Evolutionary conservation across 2,329 filamentous ascomycete genomes (phyloP), one percentile per base, ranked within the genome.

Genomic region (Alternaria arbusti): DNA sequence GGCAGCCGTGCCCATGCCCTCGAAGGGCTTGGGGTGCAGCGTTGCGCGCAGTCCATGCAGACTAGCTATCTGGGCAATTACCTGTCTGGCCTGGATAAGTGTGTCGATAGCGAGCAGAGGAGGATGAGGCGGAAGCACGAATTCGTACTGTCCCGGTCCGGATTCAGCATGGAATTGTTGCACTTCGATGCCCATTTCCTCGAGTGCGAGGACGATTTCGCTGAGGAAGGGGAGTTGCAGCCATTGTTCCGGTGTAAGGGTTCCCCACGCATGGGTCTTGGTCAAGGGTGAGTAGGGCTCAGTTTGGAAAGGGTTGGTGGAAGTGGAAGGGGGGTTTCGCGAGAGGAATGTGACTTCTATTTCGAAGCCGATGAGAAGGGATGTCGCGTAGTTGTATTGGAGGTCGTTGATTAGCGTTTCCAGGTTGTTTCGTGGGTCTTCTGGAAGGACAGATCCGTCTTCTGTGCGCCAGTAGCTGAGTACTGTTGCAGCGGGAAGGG

Each of bases 141-240:
- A 87, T 78, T 95, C 92, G 78, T 91, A 96, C 75, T 96, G 92
- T 1, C 91, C 91, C 0, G 86, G 84, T 1, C 90, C 88, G 45
- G 87, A 88, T 77, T 96, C 92, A 0, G 92, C 84, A 70, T 96
- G 93, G 71, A 93, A 86, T 78, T 92, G 88, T 65, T 93, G 88
- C 9, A 94, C 81, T 26, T 87, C 80, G 54, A 96, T 90, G 28
- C 86, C 90, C 12, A 89, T 86, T 0, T 82, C 79, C 2, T 85
- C 84, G 1, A 96, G 85, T 3, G 82, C 81, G 1, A 85, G 82
- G 5, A 89, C 84, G 22, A 94, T 91, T 52, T 91, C 87, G 43
- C 89, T 87, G 3, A 94, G 81, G 15, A 92, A 84, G 1, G 85
- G 82, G 0, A 87, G 78, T 30, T 89, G 83, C 0, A 87, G 84